Conservation (phyloP, 2,329 filamentous ascomycete species). For the Fusarium solani-melongenae region DNA sequence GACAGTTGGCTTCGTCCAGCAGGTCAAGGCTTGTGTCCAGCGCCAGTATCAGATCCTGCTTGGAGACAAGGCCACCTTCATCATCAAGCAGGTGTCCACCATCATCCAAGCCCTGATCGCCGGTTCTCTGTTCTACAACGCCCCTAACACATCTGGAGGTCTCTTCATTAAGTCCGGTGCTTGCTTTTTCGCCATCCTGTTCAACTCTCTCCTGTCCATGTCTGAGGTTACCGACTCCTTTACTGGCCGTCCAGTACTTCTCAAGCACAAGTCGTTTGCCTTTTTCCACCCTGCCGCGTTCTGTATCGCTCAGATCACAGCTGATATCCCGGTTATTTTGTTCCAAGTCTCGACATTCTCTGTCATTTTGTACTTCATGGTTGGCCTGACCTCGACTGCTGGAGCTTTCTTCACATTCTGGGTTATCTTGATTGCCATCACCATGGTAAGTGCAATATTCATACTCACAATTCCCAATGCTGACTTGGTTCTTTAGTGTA, state of each 20-base stretch:
- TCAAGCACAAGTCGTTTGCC: constrained; percentile 69
- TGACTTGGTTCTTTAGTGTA: constrained; percentile 49
- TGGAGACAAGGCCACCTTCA: constrained; percentile 72
- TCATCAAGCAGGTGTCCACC: constrained; percentile 70
- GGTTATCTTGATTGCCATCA: constrained; percentile 61
- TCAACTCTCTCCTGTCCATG: constrained; percentile 71
- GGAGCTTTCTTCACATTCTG: constrained; percentile 72
- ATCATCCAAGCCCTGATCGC: constrained; percentile 70
- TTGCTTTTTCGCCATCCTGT: constrained; percentile 72
- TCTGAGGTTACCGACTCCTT: constrained; percentile 75
- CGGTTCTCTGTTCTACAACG: constrained; percentile 76
- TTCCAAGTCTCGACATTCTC: constrained; percentile 69
- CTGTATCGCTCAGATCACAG: constrained; percentile 67
- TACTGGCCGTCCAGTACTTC: constrained; percentile 66
- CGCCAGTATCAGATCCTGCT: constrained; percentile 74
- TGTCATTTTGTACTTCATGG: constrained; percentile 73
- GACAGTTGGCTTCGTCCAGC: constrained; percentile 64
- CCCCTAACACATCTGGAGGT: constrained; percentile 66
- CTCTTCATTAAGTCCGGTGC: constrained; percentile 73
- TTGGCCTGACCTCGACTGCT: constrained; percentile 62
- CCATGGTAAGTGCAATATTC: constrained; percentile 55
- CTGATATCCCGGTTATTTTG: constrained; percentile 66
- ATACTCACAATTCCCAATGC: rapidly evolving
- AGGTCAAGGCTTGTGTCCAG: constrained; percentile 66
- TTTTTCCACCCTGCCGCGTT: constrained; percentile 68